Evolutionary conservation across 169 alveolate genomes (phyloP).

Genomic region (Hammondia hammondi): DNA sequence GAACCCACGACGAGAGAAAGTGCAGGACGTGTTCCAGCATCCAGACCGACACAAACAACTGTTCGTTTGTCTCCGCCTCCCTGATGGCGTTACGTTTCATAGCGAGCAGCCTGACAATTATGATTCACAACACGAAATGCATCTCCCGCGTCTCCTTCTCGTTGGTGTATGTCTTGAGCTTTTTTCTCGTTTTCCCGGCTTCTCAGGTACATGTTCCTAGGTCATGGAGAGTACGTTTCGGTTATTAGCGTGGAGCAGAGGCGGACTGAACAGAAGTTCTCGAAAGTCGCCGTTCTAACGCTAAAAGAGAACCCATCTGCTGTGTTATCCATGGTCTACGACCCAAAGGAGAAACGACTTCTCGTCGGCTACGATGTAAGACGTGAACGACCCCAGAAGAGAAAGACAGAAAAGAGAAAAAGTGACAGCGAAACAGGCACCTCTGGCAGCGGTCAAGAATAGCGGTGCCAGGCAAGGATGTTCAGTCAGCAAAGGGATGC

Average conservation of each 20-base stretch:
- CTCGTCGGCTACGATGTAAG: slow-evolving; percentile 53
- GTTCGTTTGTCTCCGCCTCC: background rate
- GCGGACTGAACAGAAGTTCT: slow-evolving; percentile 14
- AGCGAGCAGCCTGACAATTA: too few relatives aligned
- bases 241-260: slow-evolving; percentile 19
- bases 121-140: too few relatives aligned
- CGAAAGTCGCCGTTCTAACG: slow-evolving; percentile 28
- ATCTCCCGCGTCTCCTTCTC: too few relatives aligned
- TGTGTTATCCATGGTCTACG: slow-evolving; percentile 2
- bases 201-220: slow-evolving; percentile 14
- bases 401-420: too few relatives aligned
- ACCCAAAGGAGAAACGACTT: background rate
- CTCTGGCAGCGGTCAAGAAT: too few relatives aligned
- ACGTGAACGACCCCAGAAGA: background rate
- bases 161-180: too few relatives aligned
- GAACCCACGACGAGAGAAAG: too few relatives aligned
- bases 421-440: too few relatives aligned
- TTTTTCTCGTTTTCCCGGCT: background rate
- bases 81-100: background rate
- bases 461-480: too few relatives aligned
- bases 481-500: too few relatives aligned
- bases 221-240: slow-evolving; percentile 44
- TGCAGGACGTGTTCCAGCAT: too few relatives aligned
- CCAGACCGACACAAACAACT: too few relatives aligned
- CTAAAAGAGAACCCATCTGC: background rate